These are phyloP conservation scores for Amanita subjunquillea DNA, from an alignment of 768 basidiomycete genomes.

Conservation along the genomic window DNA sequence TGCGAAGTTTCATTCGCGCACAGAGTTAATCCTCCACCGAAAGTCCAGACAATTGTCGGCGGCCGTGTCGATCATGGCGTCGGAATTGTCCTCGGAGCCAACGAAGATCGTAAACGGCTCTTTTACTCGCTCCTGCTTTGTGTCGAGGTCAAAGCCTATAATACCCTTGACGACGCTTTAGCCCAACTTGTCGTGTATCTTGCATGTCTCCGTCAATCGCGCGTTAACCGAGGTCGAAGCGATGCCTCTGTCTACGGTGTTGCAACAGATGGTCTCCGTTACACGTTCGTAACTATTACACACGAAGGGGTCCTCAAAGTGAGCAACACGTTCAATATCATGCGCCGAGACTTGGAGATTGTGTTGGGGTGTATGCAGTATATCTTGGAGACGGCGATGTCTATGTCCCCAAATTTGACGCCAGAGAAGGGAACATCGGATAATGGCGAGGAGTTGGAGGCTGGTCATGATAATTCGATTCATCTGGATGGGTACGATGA, in stretches of 20 bases:
- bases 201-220: conserved; percentile 11
- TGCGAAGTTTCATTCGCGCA: too few species aligned
- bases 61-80: not conserved
- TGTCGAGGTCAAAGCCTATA: not conserved
- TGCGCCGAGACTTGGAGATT: not conserved
- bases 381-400: not conserved
- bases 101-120: not conserved
- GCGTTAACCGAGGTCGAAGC: conserved; percentile 5
- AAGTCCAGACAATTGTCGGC: not conserved
- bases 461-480: too few species aligned
- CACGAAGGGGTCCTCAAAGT: not conserved
- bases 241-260: conserved; percentile 10
- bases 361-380: not conserved
- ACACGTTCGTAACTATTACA: not conserved
- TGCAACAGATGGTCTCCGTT: conserved; percentile 9
- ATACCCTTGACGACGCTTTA: not conserved
- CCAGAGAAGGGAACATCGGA: too few species aligned
- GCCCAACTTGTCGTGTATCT: conserved; percentile 8
- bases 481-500: not conserved
- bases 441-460: too few species aligned
- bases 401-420: too few species aligned
- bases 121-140: not conserved
- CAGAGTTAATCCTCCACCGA: not conserved
- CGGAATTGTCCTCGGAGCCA: not conserved
- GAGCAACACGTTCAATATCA: not conserved